A percentile compares a stretch with the other conserved stretches of the same genome.
Conservation (phyloP, 1,284 basidiomycete genomes). For the Sanghuangporus sanghuang region DNA sequence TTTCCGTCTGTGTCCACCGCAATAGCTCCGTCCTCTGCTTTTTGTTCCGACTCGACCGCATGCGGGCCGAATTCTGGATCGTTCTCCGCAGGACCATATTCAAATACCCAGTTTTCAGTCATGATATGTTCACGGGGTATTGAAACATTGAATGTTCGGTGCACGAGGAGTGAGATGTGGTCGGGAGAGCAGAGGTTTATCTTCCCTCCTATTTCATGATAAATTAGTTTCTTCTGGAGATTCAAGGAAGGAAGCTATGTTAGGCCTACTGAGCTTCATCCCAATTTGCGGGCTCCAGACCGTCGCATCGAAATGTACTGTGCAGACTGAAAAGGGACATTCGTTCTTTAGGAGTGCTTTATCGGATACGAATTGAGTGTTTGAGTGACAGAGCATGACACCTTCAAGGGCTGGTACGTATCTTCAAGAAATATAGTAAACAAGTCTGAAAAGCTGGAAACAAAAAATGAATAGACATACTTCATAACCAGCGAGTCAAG, state of each 20-base stretch:
- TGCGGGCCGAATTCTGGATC: slow-evolving; percentile 62
- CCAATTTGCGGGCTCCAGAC: slow-evolving; percentile 90
- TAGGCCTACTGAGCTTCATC: slow-evolving; percentile 70
- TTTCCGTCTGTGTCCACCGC: slow-evolving; percentile 18
- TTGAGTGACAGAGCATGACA: slow-evolving; percentile 84
- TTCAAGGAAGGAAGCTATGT: background rate
- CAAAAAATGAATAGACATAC: slow-evolving; percentile 40
- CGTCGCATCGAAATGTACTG: slow-evolving; percentile 76
- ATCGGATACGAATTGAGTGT: slow-evolving; percentile 63
- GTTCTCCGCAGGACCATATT: slow-evolving; percentile 74
- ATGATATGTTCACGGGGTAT: slow-evolving; percentile 93
- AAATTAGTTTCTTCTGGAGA: background rate
- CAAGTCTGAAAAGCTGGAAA: background rate
- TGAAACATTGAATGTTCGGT: slow-evolving; percentile 95
- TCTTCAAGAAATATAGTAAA: slow-evolving; percentile 38
- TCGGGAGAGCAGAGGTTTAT: slow-evolving; percentile 91
- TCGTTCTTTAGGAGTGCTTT: slow-evolving; percentile 76
- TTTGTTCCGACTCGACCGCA: slow-evolving; percentile 22
- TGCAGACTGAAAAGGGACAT: slow-evolving; percentile 81
- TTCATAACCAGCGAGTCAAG: slow-evolving; percentile 92
- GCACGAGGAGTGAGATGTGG: slow-evolving; percentile 88
- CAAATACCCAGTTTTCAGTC: slow-evolving; percentile 78
- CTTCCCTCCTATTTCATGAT: slow-evolving; percentile 58
- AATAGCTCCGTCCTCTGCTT: slow-evolving; percentile 19
- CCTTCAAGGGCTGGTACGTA: slow-evolving; percentile 86